A percentile compares a stretch with the other conserved stretches of the same genome.
phyloP scores from a whole-genome alignment of 257 asterid genomes.

The Solanum bulbocastanum region DNA sequence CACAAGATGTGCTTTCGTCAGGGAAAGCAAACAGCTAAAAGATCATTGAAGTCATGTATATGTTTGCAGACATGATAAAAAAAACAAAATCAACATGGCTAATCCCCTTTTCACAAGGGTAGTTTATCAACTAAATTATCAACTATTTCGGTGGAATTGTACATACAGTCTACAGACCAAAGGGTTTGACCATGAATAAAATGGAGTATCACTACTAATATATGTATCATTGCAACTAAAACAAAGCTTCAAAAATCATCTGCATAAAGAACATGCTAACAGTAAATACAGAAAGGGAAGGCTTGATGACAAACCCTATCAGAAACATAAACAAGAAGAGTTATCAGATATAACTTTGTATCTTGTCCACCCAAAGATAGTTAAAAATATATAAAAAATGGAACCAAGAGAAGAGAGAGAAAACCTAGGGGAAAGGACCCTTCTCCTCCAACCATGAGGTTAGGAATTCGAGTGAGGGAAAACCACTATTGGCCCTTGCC shows the following conservation, averaged over 20 bases:
- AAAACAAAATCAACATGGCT: background rate
- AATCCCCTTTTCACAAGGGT: background rate
- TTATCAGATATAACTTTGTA: background rate
- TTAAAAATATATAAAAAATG: background rate
- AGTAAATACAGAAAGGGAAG: background rate
- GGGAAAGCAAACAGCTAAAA: background rate
- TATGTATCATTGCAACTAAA: background rate
- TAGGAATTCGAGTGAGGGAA: background rate
- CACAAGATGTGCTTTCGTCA: background rate
- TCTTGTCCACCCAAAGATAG: background rate
- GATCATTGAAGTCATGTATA: background rate
- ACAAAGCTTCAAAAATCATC: background rate
- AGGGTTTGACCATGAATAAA: background rate
- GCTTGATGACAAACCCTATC: background rate
- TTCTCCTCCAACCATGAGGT: background rate
- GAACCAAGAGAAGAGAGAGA: background rate
- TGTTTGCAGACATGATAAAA: background rate
- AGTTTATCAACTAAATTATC: background rate
- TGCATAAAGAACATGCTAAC: background rate
- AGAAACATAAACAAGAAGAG: background rate
- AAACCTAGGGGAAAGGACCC: background rate
- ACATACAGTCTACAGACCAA: background rate
- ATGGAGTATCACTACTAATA: background rate
- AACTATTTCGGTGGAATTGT: background rate
- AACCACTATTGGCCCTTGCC: background rate